These are phyloP conservation scores for Pseudisothecium myosuroides DNA, from an alignment of 225 moss, liverwort and hornwort genomes.

Conservation along the genomic window DNA sequence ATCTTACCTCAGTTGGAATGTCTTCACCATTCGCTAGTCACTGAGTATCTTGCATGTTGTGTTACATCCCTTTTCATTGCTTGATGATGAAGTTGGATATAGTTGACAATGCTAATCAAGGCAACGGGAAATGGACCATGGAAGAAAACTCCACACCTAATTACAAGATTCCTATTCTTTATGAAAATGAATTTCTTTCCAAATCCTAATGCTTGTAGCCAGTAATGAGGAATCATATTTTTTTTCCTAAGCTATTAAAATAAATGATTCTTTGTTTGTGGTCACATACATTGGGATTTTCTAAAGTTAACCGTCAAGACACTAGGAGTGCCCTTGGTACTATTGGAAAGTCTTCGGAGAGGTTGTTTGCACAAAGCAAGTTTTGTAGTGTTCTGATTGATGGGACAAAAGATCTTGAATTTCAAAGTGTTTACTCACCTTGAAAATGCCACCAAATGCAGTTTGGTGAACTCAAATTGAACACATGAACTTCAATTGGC, in stretches of 20 bases:
- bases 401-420: not conserved
- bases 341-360: rapidly evolving
- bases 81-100: not conserved
- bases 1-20: not conserved
- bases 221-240: too few species aligned
- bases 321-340: rapidly evolving
- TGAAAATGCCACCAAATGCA: too few species aligned
- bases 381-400: rapidly evolving
- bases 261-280: not conserved
- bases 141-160: too few species aligned
- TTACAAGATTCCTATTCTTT: not conserved
- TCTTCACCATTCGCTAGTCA: not conserved
- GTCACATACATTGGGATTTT: rapidly evolving
- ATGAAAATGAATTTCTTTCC: not conserved
- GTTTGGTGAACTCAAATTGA: too few species aligned
- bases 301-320: rapidly evolving
- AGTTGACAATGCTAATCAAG: not conserved
- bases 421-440: not conserved
- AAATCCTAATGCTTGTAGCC: too few species aligned
- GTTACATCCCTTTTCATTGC: not conserved
- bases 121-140: not conserved
- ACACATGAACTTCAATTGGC: too few species aligned
- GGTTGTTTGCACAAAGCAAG: rapidly evolving
- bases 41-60: not conserved
- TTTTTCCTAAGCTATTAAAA: too few species aligned